Percentiles rank a stretch among this genome's conserved stretches.
phyloP scores from a whole-genome alignment of 805 yeast species.

The Jamesozyma jinghongensis region DNA sequence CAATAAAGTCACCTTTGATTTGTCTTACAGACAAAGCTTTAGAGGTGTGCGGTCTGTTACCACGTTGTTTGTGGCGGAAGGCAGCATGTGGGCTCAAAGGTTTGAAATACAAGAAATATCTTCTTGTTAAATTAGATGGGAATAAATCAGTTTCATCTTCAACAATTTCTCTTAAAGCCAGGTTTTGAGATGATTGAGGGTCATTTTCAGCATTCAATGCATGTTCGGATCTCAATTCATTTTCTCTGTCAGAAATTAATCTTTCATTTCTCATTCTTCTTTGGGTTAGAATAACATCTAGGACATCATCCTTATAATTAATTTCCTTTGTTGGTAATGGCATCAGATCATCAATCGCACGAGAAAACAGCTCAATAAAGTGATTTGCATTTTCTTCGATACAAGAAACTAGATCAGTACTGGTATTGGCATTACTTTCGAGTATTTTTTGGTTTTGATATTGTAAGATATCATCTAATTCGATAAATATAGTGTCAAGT shows the following conservation, averaged over 20 bases:
- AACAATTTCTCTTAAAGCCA: constrained; percentile 28
- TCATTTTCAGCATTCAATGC: constrained; percentile 23
- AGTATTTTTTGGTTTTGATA: constrained; percentile 47
- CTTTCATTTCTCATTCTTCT: constrained; percentile 75
- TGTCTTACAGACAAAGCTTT: constrained; percentile 83
- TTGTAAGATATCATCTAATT: constrained; percentile 71
- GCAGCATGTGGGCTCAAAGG: constrained; percentile 48
- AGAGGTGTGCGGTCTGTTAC: constrained; percentile 17
- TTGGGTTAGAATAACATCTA: constrained; percentile 88
- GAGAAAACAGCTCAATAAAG: constrained; percentile 67
- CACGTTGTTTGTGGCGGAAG: constrained; percentile 15
- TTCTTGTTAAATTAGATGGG: constrained; percentile 78
- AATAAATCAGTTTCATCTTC: constrained; percentile 47
- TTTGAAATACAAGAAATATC: constrained; percentile 79
- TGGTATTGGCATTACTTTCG: constrained; percentile 8
- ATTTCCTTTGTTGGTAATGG: constrained; percentile 79
- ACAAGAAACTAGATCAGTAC: constrained; percentile 23
- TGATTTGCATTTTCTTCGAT: constrained; percentile 69
- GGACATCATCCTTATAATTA: constrained; percentile 74
- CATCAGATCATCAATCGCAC: constrained; percentile 68
- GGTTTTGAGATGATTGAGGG: constrained; percentile 20
- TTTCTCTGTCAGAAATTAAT: constrained; percentile 55
- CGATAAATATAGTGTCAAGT: constrained; percentile 54
- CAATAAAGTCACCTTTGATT: constrained; percentile 73
- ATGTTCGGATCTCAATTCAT: constrained; percentile 43